Percentiles rank a stretch among this genome's conserved stretches.
phyloP scores from a whole-genome alignment of 768 basidiomycete genomes.

The Lyophyllum shimeji region DNA sequence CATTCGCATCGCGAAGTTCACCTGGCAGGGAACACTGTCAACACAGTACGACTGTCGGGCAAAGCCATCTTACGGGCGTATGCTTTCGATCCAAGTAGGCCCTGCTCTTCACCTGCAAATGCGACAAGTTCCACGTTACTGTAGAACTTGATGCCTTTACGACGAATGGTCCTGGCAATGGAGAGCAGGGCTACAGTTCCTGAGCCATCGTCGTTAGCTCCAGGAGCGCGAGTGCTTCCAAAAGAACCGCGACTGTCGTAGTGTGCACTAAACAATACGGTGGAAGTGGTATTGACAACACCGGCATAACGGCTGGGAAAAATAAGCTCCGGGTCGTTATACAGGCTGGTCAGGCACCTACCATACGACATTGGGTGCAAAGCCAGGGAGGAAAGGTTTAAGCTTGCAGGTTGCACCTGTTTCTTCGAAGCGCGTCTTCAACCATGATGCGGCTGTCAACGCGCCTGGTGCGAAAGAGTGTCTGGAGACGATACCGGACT shows the following conservation, averaged over 20 bases:
- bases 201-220: constrained; percentile 53
- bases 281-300: constrained; percentile 55
- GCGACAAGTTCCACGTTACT: constrained; percentile 78
- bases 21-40: constrained; percentile 33
- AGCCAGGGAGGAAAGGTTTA: constrained; percentile 64
- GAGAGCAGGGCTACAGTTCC: constrained; percentile 71
- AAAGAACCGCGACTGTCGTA: constrained; percentile 93
- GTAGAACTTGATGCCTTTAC: constrained; percentile 66
- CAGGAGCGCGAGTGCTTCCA: constrained; percentile 67
- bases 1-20: constrained; percentile 53
- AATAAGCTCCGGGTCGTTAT: neutral
- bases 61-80: constrained; percentile 72
- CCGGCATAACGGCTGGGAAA: constrained; percentile 54
- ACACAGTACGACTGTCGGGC: neutral
- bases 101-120: constrained; percentile 94
- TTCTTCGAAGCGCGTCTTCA: constrained; percentile 69
- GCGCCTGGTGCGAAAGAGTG: constrained; percentile 79
- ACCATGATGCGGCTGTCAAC: constrained; percentile 65
- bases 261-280: constrained; percentile 79
- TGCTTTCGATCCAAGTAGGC: constrained; percentile 71
- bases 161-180: constrained; percentile 74
- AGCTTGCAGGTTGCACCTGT: constrained; percentile 76
- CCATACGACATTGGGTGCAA: constrained; percentile 89
- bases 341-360: constrained; percentile 30
- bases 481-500: constrained; percentile 72